phyloP scores from a whole-genome alignment of 2,329 filamentous ascomycete genomes.

The Fusarium solani-melongenae region DNA sequence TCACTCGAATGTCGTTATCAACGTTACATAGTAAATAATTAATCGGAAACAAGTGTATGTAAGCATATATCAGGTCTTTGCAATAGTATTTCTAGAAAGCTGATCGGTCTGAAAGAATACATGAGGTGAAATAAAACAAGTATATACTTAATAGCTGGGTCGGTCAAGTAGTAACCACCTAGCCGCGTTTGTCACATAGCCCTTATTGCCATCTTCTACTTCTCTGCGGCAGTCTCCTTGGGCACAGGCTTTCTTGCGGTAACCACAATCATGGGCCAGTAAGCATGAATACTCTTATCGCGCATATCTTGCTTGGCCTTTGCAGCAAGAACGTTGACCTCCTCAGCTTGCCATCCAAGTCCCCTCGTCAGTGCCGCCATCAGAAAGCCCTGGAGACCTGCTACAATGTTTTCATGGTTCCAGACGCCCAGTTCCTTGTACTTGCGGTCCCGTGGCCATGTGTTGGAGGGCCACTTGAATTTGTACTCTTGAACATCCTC shows the following conservation, averaged over 20 bases:
- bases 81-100: background rate
- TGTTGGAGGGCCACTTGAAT: conserved; percentile 14
- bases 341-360: conserved; percentile 3
- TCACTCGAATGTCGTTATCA: background rate
- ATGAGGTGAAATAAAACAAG: background rate
- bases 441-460: conserved; percentile 8
- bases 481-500: background rate
- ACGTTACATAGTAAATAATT: background rate
- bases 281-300: conserved; percentile 11
- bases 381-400: conserved; percentile 5
- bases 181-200: background rate
- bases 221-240: background rate
- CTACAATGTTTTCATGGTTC: conserved; percentile 6
- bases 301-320: conserved; percentile 2
- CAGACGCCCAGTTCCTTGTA: conserved; percentile 7
- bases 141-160: background rate
- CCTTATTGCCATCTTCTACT: background rate
- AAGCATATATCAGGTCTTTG: background rate
- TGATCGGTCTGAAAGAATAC: background rate
- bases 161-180: background rate
- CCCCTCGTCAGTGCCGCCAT: conserved; percentile 10
- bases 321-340: conserved; percentile 5
- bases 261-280: conserved; percentile 18
- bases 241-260: background rate
- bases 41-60: background rate